A percentile compares a stretch with the other conserved stretches of the same genome.
Conservation (phyloP, 1,139 yeast genomes). For the Hemisphaericaspora xylofermentans region DNA sequence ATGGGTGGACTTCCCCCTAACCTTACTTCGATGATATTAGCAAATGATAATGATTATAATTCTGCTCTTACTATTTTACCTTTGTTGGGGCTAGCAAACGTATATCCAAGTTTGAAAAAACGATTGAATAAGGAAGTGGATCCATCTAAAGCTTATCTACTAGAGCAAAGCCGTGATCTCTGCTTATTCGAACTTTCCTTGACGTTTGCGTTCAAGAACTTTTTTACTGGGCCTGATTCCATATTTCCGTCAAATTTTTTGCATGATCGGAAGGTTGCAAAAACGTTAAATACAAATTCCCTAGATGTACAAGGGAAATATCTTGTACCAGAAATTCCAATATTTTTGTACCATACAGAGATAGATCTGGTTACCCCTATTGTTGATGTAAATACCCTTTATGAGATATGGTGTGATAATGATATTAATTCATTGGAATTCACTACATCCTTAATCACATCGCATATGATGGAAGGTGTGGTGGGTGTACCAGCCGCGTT, state of each 20-base stretch:
- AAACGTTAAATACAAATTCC: conserved; percentile 23
- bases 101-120: too few species aligned
- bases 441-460: conserved; percentile 20
- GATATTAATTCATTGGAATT: conserved; percentile 20
- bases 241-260: too few species aligned
- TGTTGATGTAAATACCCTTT: conserved; percentile 22
- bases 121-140: too few species aligned
- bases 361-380: conserved; percentile 31
- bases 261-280: conserved; percentile 18
- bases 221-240: too few species aligned
- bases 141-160: too few species aligned
- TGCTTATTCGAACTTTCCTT: too few species aligned
- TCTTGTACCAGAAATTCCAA: conserved; percentile 31
- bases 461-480: conserved; percentile 26
- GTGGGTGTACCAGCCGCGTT: conserved; percentile 33
- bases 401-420: conserved; percentile 30
- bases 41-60: conserved; percentile 21
- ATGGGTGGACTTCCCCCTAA: conserved; percentile 34
- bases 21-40: conserved; percentile 20
- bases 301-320: conserved; percentile 16
- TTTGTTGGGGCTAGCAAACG: too few species aligned
- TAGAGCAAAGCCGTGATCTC: too few species aligned
- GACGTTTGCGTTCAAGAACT: too few species aligned
- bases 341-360: conserved; percentile 34
- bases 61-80: too few species aligned